Percentiles rank a stretch among this genome's conserved stretches.
phyloP scores from a whole-genome alignment of 2,329 filamentous ascomycete species.

The Trichophyton schoenleinii region DNA sequence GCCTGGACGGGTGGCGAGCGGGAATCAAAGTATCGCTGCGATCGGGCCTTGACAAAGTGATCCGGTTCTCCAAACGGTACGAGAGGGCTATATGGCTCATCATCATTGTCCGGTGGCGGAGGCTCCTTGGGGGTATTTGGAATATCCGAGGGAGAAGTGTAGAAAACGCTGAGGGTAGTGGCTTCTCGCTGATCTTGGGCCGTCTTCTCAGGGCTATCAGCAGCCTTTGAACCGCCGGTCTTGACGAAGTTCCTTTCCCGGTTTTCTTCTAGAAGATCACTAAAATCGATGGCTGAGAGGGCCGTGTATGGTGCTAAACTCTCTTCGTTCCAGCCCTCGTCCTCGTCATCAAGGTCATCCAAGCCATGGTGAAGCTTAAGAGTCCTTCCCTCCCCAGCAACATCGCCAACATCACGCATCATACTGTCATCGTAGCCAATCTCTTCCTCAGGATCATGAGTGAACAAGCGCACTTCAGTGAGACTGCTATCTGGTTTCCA shows the following conservation, averaged over 20 bases:
- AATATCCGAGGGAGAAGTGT: conserved; percentile 34
- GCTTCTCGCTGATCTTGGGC: conserved; percentile 37
- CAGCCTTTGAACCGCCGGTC: conserved; percentile 29
- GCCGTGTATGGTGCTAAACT: conserved; percentile 24
- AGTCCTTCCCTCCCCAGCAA: conserved; percentile 43
- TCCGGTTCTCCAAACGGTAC: conserved; percentile 33
- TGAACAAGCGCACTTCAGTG: conserved; percentile 46
- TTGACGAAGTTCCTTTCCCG: conserved; percentile 30
- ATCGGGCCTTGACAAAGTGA: conserved; percentile 30
- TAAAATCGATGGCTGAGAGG: conserved; percentile 30
- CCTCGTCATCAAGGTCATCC: conserved; percentile 48
- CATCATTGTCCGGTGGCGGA: conserved; percentile 23
- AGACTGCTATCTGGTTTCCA: conserved; percentile 48
- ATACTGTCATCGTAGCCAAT: conserved; percentile 46
- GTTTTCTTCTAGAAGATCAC: conserved; percentile 24
- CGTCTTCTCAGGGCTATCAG: conserved; percentile 30
- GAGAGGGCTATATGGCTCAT: conserved; percentile 24
- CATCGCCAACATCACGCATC: conserved; percentile 46
- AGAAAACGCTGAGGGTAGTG: conserved; percentile 38
- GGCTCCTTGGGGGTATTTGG: conserved; percentile 38
- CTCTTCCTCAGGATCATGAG: conserved; percentile 52
- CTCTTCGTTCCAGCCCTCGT: conserved; percentile 28
- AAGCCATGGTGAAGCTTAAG: conserved; percentile 42
- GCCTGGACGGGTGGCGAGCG: conserved; percentile 22
- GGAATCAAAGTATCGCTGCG: conserved; percentile 30